Conservation (phyloP, 2,329 filamentous ascomycete species). For the Nectriaceae sp. region DNA sequence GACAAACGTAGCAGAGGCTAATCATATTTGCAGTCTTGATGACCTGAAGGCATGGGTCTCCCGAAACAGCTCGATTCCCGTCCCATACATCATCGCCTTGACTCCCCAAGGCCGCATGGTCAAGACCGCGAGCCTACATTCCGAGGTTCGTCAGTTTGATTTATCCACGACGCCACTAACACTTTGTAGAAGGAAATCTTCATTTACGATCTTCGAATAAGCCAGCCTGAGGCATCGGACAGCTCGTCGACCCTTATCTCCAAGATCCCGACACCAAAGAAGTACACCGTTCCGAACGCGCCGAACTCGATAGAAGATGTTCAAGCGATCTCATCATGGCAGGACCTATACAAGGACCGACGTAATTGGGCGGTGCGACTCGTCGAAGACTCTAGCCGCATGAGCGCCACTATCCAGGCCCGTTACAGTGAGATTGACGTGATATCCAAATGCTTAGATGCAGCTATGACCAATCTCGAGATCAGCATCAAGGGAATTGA, state of each 20-base stretch:
- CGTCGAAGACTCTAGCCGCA: conserved; percentile 66
- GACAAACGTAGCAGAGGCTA: conserved; percentile 7
- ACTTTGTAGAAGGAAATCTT: conserved; percentile 75
- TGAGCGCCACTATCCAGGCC: conserved; percentile 63
- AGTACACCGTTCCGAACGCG: conserved; percentile 61
- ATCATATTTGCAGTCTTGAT: conserved; percentile 63
- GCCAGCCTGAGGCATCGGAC: conserved; percentile 55
- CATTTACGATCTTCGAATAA: conserved; percentile 83
- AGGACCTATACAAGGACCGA: conserved; percentile 78
- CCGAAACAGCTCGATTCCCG: conserved; percentile 70
- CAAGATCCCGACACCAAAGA: conserved; percentile 54
- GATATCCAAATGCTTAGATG: conserved; percentile 77
- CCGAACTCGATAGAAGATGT: conserved; percentile 84
- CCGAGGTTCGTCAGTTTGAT: conserved; percentile 61
- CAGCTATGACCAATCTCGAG: conserved; percentile 84
- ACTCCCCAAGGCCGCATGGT: conserved; percentile 83
- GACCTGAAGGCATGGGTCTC: conserved; percentile 82
- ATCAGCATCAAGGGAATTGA: conserved; percentile 72
- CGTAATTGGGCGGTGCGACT: conserved; percentile 76
- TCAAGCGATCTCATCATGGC: conserved; percentile 84
- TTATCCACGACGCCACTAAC: conserved; percentile 15
- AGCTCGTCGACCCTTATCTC: conserved; percentile 45
- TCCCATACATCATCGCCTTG: conserved; percentile 82
- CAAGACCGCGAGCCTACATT: conserved; percentile 76
- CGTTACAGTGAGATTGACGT: conserved; percentile 73